Evolutionary conservation across 192 early-diverging fungal species (phyloP).

Genomic region (Backusella luteola): DNA sequence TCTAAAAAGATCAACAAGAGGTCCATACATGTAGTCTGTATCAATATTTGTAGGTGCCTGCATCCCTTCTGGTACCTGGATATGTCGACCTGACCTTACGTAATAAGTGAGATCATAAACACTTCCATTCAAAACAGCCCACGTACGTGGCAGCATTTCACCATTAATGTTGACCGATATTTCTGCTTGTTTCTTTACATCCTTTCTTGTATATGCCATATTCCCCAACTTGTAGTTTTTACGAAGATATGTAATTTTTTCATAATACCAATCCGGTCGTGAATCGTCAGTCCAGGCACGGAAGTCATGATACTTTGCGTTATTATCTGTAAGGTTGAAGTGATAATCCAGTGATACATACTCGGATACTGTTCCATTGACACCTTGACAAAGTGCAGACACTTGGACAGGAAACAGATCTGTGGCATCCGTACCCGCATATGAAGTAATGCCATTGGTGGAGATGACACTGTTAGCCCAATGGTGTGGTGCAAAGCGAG

Average conservation of each 20-base stretch:
- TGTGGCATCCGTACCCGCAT: conserved; percentile 65
- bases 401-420: conserved; percentile 74
- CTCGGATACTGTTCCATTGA: conserved; percentile 39
- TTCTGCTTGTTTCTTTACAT: conserved; percentile 51
- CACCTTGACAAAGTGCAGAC: conserved; percentile 56
- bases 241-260: conserved; percentile 59
- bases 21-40: conserved; percentile 56
- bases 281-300: conserved; percentile 61
- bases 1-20: conserved; percentile 63
- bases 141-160: conserved; percentile 38
- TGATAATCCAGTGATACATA: conserved; percentile 51
- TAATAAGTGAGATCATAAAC: conserved; percentile 76
- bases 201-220: conserved; percentile 58
- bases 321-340: conserved; percentile 42
- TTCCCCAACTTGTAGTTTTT: conserved; percentile 65
- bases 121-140: conserved; percentile 67
- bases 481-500: conserved; percentile 58
- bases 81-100: conserved; percentile 46
- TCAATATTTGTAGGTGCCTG: conserved; percentile 41
- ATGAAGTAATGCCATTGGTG: conserved; percentile 50
- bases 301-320: conserved; percentile 70
- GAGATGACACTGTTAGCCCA: conserved; percentile 50
- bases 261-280: conserved; percentile 68
- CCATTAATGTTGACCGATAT: conserved; percentile 29
- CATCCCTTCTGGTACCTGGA: conserved; percentile 41